A percentile compares a stretch with the other conserved stretches of the same genome.
Conservation (phyloP, 1,284 basidiomycete species). For the Neotropicomus parvogracilis region DNA sequence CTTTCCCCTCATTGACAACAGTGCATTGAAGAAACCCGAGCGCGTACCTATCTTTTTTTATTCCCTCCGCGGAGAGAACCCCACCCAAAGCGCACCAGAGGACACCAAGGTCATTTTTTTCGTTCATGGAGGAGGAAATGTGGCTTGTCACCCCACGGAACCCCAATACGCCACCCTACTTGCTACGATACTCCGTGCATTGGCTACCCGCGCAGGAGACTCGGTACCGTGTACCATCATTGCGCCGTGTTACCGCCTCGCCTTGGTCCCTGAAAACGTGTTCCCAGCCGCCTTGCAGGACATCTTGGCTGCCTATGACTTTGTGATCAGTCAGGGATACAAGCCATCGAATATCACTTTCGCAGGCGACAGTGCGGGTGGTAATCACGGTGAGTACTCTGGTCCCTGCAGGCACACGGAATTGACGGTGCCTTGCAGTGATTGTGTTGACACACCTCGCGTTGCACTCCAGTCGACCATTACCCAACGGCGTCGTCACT, state of each 20-base stretch:
- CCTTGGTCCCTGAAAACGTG: conserved; percentile 21
- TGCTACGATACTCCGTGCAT: no score
- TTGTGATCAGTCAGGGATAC: conserved; percentile 25
- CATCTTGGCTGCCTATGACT: conserved; percentile 24
- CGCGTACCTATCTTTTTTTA: conserved; percentile 24
- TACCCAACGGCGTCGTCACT: conserved; percentile 10
- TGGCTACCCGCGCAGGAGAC: no score
- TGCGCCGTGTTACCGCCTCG: conserved; percentile 27
- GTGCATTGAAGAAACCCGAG: conserved; percentile 17
- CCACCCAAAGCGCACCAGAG: no score
- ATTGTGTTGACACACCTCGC: conserved; percentile 25
- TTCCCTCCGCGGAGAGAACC: background rate
- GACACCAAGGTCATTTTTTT: conserved; percentile 22
- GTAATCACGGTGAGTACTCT: conserved; percentile 19
- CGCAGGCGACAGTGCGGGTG: conserved; percentile 29
- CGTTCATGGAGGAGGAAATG: conserved; percentile 26
- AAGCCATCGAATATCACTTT: conserved; percentile 17
- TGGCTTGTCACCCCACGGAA: conserved; percentile 22
- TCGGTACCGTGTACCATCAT: conserved; percentile 1
- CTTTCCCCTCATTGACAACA: conserved; percentile 9
- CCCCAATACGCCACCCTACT: no score
- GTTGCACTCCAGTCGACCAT: conserved; percentile 5
- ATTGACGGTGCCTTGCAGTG: conserved; percentile 12
- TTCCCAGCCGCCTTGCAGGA: conserved; percentile 30
- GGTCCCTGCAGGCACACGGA: no score